Percentiles rank a stretch among this genome's conserved stretches.
Evolutionary conservation across 345 rosid genomes (phyloP).

Genomic region (Brassica incana): DNA sequence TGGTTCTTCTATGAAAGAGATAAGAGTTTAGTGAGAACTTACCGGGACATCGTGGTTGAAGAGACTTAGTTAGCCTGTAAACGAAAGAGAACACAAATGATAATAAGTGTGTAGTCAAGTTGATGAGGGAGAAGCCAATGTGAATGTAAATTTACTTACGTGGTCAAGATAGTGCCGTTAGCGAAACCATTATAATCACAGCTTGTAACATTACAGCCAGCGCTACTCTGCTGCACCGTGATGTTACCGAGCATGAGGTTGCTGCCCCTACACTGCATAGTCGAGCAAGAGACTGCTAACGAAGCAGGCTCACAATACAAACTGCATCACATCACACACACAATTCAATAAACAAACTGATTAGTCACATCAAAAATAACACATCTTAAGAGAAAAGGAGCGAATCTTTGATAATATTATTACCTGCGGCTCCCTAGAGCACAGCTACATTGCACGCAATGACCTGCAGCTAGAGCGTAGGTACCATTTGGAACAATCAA

Average conservation of each 20-base stretch:
- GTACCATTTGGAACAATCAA: slow-evolving; percentile 91
- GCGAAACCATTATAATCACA: slow-evolving; percentile 77
- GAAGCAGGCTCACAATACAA: slow-evolving; percentile 96
- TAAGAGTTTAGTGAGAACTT: slow-evolving; percentile 10
- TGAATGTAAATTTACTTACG: slow-evolving; percentile 44
- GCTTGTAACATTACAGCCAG: slow-evolving; percentile 84
- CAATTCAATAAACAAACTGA: background rate
- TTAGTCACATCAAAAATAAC: background rate
- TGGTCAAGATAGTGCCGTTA: slow-evolving; percentile 72
- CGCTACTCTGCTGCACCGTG: slow-evolving; percentile 70
- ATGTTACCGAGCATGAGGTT: slow-evolving; percentile 88
- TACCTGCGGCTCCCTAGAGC: slow-evolving; percentile 88
- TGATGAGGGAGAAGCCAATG: background rate
- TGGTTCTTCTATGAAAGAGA: background rate
- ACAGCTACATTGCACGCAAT: slow-evolving; percentile 96
- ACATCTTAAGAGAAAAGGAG: background rate
- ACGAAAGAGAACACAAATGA: background rate
- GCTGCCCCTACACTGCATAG: slow-evolving; percentile 89
- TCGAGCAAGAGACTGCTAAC: slow-evolving; percentile 94
- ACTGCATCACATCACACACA: slow-evolving; percentile 43
- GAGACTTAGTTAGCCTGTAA: slow-evolving; percentile 70
- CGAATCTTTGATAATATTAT: slow-evolving; percentile 33
- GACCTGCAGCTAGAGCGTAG: slow-evolving; percentile 87
- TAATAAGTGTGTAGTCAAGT: background rate
- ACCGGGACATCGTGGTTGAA: slow-evolving; percentile 97